Percentiles rank a stretch among this genome's conserved stretches.
Conservation (phyloP, 1,284 basidiomycete genomes). For the Cystobasidiaceae sp. region DNA sequence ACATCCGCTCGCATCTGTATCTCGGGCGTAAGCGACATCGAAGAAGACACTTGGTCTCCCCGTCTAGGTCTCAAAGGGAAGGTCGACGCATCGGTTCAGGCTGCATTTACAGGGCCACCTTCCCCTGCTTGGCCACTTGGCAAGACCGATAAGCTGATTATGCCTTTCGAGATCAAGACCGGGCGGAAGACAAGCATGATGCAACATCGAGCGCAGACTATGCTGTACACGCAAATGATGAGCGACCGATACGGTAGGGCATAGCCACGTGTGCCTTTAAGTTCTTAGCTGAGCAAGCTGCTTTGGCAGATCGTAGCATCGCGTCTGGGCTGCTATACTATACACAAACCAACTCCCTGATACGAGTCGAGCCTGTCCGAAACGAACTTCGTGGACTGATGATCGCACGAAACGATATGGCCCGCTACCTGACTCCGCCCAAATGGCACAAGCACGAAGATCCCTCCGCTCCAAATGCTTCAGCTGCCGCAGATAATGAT, state of each 20-base stretch:
- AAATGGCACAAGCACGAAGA: not conserved
- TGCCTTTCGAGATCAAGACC: slow-evolving; percentile 95
- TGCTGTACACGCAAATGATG: slow-evolving; percentile 90
- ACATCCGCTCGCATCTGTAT: slow-evolving; percentile 60
- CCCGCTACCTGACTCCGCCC: slow-evolving; percentile 58
- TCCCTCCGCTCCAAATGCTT: not conserved
- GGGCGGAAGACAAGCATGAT: slow-evolving; percentile 69
- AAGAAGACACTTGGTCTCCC: slow-evolving; percentile 97
- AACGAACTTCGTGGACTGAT: slow-evolving; percentile 84
- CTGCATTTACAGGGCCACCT: slow-evolving; percentile 52
- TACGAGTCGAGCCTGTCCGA: slow-evolving; percentile 67
- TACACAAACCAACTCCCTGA: slow-evolving; percentile 80
- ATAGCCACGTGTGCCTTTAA: not conserved
- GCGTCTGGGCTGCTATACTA: slow-evolving; percentile 83
- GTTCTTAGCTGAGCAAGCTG: not conserved
- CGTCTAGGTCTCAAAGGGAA: slow-evolving; percentile 93
- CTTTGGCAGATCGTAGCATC: slow-evolving; percentile 50
- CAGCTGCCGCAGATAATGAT: slow-evolving; percentile 11
- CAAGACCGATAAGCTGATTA: slow-evolving; percentile 47
- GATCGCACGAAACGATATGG: slow-evolving; percentile 77
- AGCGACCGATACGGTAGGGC: slow-evolving; percentile 74
- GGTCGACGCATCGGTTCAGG: slow-evolving; percentile 75
- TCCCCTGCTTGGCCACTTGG: slow-evolving; percentile 43
- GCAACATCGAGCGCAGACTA: slow-evolving; percentile 95
- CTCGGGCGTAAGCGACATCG: slow-evolving; percentile 70